Evolutionary conservation across 768 basidiomycete species (phyloP).

Genomic region (Boletus vinaceobasis): DNA sequence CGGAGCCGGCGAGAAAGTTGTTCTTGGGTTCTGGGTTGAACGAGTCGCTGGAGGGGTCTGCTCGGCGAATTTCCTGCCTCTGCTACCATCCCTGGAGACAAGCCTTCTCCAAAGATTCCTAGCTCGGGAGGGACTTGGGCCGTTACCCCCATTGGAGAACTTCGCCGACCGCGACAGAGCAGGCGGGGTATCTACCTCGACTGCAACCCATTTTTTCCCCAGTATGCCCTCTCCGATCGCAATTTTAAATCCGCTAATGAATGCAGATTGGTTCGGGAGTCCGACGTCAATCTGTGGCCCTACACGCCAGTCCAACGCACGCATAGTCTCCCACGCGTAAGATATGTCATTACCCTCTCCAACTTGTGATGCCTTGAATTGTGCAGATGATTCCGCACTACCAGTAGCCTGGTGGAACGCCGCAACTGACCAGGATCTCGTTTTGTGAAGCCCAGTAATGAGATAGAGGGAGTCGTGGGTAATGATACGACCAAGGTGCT

Average conservation of each 20-base stretch:
- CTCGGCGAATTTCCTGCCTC: not conserved
- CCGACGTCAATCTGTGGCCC: conserved; percentile 5
- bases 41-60: not conserved
- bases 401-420: conserved; percentile 5
- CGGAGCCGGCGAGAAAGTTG: not conserved
- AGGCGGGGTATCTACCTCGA: not conserved
- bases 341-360: not conserved
- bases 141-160: not conserved
- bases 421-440: conserved; percentile 28
- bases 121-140: not conserved
- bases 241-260: conserved; percentile 27
- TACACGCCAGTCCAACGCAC: conserved; percentile 6
- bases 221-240: not conserved
- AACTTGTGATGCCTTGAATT: conserved; percentile 8
- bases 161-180: not conserved
- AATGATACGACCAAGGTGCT: conserved; percentile 7
- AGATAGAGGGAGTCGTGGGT: conserved; percentile 22
- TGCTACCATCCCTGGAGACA: not conserved
- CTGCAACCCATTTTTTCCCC: conserved; percentile 1
- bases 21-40: not conserved
- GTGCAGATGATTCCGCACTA: not conserved
- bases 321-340: conserved; percentile 12
- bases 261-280: conserved; percentile 24
- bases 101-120: conserved; percentile 4
- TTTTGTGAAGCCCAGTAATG: conserved; percentile 16